Evolutionary conservation across 2,329 filamentous ascomycete genomes (phyloP).

Genomic region (Ramularia endophylla): DNA sequence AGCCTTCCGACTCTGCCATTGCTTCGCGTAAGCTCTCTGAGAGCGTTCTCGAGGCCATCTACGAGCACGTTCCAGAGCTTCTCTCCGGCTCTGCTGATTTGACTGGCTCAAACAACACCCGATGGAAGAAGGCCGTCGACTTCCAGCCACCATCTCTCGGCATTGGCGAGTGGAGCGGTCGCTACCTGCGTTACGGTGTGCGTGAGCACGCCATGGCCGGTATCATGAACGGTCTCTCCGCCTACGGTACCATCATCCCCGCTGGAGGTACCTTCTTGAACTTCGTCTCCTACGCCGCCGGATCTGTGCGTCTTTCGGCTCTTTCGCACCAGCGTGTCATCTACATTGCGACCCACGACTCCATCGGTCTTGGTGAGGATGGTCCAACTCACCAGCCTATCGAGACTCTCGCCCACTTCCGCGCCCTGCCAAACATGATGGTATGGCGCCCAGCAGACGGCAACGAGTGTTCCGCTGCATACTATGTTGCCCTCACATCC

Average conservation of each 20-base stretch:
- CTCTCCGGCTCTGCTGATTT: conserved; percentile 95
- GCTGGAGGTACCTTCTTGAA: conserved; percentile 97
- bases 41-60: conserved; percentile 82
- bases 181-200: conserved; percentile 89
- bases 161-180: conserved; percentile 83
- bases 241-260: conserved; percentile 91
- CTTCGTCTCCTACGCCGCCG: conserved; percentile 97
- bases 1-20: conserved; percentile 72
- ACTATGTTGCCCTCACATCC: conserved; percentile 89
- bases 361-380: conserved; percentile 97
- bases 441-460: conserved; percentile 98
- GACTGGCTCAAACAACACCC: conserved; percentile 97
- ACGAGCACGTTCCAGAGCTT: conserved; percentile 78
- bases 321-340: conserved; percentile 86
- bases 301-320: conserved; percentile 87
- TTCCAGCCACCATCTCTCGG: conserved; percentile 87
- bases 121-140: conserved; percentile 95
- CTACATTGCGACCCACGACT: conserved; percentile 98
- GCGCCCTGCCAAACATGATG: conserved; percentile 97
- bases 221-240: conserved; percentile 90
- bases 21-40: conserved; percentile 97
- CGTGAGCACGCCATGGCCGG: conserved; percentile 89
- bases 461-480: conserved; percentile 96
- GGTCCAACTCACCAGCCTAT: conserved; percentile 99
- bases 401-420: conserved; percentile 97